Conservation (phyloP, 306 rosid genomes). For the Sophora flavescens region DNA sequence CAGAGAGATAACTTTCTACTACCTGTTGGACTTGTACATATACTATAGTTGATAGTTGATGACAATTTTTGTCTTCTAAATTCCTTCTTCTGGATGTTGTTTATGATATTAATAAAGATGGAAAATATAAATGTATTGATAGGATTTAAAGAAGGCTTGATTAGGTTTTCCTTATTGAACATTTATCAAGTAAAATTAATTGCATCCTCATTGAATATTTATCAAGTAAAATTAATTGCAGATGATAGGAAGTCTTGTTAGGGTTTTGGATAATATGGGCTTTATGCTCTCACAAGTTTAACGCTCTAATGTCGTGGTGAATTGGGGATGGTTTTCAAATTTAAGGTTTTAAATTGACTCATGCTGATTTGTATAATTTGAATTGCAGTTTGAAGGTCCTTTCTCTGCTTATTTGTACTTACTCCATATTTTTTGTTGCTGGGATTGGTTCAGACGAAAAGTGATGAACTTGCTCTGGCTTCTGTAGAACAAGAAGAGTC, state of each 20-base stretch:
- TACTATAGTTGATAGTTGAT: slow-evolving; percentile 15
- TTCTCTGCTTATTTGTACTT: slow-evolving; percentile 41
- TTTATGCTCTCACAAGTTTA: slow-evolving; percentile 26
- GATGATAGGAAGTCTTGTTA: slow-evolving; percentile 25
- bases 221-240: slow-evolving; percentile 21
- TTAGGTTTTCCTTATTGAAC: slow-evolving; percentile 10
- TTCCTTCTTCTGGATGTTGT: slow-evolving; percentile 29
- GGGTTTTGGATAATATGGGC: slow-evolving; percentile 22
- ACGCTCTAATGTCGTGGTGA: background rate
- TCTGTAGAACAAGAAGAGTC: slow-evolving; percentile 77
- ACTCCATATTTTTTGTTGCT: slow-evolving; percentile 36
- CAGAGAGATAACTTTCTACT: slow-evolving; percentile 6
- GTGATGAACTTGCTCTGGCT: slow-evolving; percentile 71
- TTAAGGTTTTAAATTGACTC: slow-evolving; percentile 33
- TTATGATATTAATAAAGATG: slow-evolving; percentile 19
- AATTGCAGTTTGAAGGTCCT: slow-evolving; percentile 38
- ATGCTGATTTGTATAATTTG: slow-evolving; percentile 34
- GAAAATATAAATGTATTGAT: slow-evolving; percentile 1
- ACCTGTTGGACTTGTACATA: slow-evolving; percentile 32
- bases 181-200: slow-evolving; percentile 17
- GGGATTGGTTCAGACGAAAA: slow-evolving; percentile 69
- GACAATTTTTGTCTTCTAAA: background rate
- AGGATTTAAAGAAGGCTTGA: slow-evolving; percentile 29
- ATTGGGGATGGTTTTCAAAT: slow-evolving; percentile 27
- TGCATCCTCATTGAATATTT: slow-evolving; percentile 16